Evolutionary conservation across 108 stramenopile genomes (phyloP).

Genomic region (Pseudonitzschia delicatissima): DNA sequence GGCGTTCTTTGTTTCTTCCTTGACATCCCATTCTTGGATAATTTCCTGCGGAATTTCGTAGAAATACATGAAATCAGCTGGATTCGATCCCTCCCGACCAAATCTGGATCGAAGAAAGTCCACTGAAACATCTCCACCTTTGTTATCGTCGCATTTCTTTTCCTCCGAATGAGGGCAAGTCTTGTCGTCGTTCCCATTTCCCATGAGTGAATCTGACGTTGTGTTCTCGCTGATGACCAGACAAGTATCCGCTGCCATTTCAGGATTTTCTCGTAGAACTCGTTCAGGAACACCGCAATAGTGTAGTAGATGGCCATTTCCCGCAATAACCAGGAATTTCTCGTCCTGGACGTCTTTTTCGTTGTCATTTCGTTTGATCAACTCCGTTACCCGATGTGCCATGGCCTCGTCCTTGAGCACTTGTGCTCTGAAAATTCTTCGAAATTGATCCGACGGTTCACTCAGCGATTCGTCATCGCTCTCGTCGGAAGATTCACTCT

Average conservation of each 20-base stretch:
- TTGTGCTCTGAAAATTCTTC: conserved; percentile 58
- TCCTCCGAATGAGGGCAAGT: not conserved
- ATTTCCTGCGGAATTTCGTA: conserved; percentile 30
- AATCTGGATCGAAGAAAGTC: conserved; percentile 9
- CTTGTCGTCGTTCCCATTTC: not conserved
- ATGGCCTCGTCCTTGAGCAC: conserved; percentile 73
- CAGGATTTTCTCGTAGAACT: conserved; percentile 34
- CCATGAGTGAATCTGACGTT: conserved; percentile 5
- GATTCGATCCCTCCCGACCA: conserved; percentile 27
- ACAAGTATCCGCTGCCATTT: conserved; percentile 25
- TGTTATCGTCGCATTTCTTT: not conserved
- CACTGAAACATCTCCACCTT: not conserved
- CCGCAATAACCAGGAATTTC: conserved; percentile 42
- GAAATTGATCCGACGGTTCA: conserved; percentile 41
- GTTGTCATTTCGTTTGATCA: conserved; percentile 15
- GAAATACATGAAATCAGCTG: conserved; percentile 38
- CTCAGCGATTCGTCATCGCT: not conserved
- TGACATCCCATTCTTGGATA: conserved; percentile 25
- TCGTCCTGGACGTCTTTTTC: conserved; percentile 1
- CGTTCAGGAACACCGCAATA: conserved; percentile 50
- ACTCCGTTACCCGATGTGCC: conserved; percentile 45
- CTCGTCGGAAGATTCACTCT: not conserved
- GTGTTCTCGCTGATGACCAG: conserved; percentile 29
- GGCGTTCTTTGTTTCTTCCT: conserved; percentile 56
- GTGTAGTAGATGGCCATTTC: conserved; percentile 42